phyloP scores from a whole-genome alignment of 2,329 filamentous ascomycete genomes.

The Neofusicoccum sp. region DNA sequence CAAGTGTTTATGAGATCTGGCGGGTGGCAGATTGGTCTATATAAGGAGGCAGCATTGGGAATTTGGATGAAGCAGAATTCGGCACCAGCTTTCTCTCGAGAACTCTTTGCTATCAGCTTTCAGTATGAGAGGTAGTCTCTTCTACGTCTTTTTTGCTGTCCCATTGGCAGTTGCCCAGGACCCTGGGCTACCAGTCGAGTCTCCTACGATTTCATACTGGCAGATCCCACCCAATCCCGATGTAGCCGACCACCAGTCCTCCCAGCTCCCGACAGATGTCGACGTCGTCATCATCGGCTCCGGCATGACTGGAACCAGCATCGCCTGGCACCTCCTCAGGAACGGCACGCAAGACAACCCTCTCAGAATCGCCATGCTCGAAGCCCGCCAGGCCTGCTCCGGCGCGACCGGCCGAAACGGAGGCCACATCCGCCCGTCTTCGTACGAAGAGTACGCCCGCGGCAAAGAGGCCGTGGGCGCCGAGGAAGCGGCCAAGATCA shows the following conservation, averaged over 20 bases:
- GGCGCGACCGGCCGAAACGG: constrained; percentile 60
- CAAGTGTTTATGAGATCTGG: no score
- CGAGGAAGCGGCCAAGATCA: not conserved
- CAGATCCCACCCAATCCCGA: constrained; percentile 34
- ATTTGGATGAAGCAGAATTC: no score
- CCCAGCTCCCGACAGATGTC: constrained; percentile 31
- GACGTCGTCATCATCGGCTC: constrained; percentile 62
- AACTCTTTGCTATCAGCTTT: no score
- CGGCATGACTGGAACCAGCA: constrained; percentile 67
- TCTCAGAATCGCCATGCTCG: constrained; percentile 37
- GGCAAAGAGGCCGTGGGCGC: not conserved
- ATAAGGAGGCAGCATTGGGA: no score
- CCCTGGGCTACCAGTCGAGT: constrained; percentile 28
- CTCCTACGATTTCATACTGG: constrained; percentile 40
- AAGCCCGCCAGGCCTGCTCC: constrained; percentile 53
- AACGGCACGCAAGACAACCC: constrained; percentile 29
- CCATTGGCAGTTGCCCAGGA: no score
- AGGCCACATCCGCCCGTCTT: constrained; percentile 46
- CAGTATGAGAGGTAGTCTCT: no score
- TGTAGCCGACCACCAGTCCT: constrained; percentile 32
- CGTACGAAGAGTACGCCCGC: not conserved
- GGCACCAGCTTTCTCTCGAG: no score
- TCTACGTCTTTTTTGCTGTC: no score
- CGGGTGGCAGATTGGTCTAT: no score
- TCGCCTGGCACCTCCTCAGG: constrained; percentile 64